Conservation (phyloP, 2,329 filamentous ascomycete genomes). For the Alternaria viburni region DNA sequence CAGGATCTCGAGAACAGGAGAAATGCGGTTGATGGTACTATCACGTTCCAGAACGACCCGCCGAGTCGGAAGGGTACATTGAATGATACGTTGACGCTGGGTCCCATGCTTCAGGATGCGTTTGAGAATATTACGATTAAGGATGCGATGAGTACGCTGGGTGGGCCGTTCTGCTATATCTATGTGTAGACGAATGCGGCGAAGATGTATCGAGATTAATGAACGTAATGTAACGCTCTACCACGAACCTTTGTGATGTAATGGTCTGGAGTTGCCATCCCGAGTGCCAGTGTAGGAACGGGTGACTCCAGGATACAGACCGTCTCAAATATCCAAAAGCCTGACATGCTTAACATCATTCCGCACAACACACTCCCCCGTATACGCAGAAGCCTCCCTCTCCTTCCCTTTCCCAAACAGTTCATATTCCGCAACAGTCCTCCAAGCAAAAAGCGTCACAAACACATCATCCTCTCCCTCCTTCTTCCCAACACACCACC, state of each 20-base stretch:
- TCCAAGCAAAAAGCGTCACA: slow-evolving; percentile 52
- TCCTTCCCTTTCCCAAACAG: slow-evolving; percentile 43
- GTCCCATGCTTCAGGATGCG: slow-evolving; percentile 29
- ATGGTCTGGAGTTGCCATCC: background rate
- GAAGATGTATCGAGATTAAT: background rate
- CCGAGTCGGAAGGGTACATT: slow-evolving; percentile 54
- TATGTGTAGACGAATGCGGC: slow-evolving; percentile 31
- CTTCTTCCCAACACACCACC: slow-evolving; percentile 50
- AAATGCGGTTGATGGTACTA: slow-evolving; percentile 51
- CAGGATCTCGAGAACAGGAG: slow-evolving; percentile 46
- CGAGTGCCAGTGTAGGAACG: too few species aligned
- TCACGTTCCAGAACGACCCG: slow-evolving; percentile 53
- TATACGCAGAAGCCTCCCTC: slow-evolving; percentile 25
- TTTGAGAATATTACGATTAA: slow-evolving; percentile 36
- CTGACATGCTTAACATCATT: slow-evolving; percentile 36
- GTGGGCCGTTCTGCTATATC: slow-evolving; percentile 55
- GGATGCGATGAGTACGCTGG: slow-evolving; percentile 51
- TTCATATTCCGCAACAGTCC: slow-evolving; percentile 42
- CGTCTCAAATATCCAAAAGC: slow-evolving; percentile 21
- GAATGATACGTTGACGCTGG: slow-evolving; percentile 51
- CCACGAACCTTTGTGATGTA: background rate
- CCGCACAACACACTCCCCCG: slow-evolving; percentile 21
- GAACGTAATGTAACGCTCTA: background rate
- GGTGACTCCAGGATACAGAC: background rate
- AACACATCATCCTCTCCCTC: slow-evolving; percentile 49